These are phyloP conservation scores for Fusarium redolens DNA, from an alignment of 2,329 filamentous ascomycete genomes.

Conservation along the genomic window DNA sequence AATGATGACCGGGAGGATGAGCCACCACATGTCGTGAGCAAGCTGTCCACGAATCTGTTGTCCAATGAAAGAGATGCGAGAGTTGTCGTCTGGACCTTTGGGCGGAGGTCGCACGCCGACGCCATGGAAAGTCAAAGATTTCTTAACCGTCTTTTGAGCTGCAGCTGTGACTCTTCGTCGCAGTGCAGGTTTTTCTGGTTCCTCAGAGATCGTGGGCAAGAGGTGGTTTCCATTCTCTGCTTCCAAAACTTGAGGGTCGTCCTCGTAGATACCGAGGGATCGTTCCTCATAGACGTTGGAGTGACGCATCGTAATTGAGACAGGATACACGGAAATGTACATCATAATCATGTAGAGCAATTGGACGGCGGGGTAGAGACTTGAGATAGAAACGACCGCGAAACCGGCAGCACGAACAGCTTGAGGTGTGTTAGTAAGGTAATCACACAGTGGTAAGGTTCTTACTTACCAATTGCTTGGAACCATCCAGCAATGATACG, in stretches of 20 bases:
- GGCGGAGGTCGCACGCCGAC: conserved; percentile 52
- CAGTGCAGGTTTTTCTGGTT: conserved; percentile 27
- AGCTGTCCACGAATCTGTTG: conserved; percentile 73
- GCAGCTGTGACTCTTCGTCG: conserved; percentile 42
- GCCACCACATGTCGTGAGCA: conserved; percentile 75
- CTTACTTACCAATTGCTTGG: conserved; percentile 64
- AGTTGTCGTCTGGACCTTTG: conserved; percentile 46
- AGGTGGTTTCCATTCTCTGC: conserved; percentile 27
- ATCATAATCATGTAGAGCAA: conserved; percentile 73
- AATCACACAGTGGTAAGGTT: not conserved
- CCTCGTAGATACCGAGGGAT: conserved; percentile 69
- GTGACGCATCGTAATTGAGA: conserved; percentile 72
- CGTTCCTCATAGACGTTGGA: conserved; percentile 80
- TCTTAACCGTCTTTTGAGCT: conserved; percentile 52
- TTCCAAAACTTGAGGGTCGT: conserved; percentile 47
- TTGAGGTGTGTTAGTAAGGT: conserved; percentile 31
- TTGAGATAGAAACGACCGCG: conserved; percentile 70
- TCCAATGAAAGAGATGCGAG: conserved; percentile 60
- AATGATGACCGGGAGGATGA: conserved; percentile 69
- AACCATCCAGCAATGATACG: conserved; percentile 74
- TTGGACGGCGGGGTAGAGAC: conserved; percentile 67
- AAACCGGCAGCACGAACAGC: conserved; percentile 75
- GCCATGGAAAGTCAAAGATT: conserved; percentile 56
- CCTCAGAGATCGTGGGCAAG: conserved; percentile 47
- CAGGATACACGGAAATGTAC: conserved; percentile 73